Evolutionary conservation across 805 yeast species (phyloP).

Genomic region (Nakazawaea sp.): DNA sequence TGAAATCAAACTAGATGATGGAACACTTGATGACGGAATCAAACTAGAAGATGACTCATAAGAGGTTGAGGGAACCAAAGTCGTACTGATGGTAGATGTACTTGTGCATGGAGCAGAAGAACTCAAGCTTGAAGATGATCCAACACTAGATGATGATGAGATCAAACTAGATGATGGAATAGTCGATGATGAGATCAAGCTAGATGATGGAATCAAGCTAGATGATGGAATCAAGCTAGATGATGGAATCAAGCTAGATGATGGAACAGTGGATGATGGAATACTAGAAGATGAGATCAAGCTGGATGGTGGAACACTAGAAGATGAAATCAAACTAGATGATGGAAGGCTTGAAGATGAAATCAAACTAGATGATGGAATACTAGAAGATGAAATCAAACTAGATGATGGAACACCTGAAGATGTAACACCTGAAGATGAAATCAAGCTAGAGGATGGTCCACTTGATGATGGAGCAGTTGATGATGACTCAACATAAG

Average conservation of each 20-base stretch:
- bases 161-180: conserved; percentile 5
- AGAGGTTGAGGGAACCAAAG: background rate
- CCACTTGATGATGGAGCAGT: conserved; percentile 4
- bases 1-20: background rate
- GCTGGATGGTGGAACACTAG: conserved; percentile 10
- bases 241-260: conserved; percentile 9
- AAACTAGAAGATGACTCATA: background rate
- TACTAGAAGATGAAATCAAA: background rate
- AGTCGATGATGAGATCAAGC: conserved; percentile 11
- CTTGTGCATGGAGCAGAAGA: conserved; percentile 9
- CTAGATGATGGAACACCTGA: background rate
- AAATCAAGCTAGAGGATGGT: conserved; percentile 1
- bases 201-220: conserved; percentile 10
- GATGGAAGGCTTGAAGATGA: background rate
- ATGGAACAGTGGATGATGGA: conserved; percentile 8
- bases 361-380: conserved; percentile 1
- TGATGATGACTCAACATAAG: background rate
- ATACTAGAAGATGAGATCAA: conserved; percentile 1
- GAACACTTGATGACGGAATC: background rate
- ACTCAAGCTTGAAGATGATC: conserved; percentile 5
- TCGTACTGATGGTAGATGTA: conserved; percentile 1
- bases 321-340: conserved; percentile 1
- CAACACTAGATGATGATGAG: conserved; percentile 4
- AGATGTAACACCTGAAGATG: background rate
- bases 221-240: conserved; percentile 9